Evolutionary conservation across 805 yeast genomes (phyloP).

Genomic region (Myxozyma nipponensis): DNA sequence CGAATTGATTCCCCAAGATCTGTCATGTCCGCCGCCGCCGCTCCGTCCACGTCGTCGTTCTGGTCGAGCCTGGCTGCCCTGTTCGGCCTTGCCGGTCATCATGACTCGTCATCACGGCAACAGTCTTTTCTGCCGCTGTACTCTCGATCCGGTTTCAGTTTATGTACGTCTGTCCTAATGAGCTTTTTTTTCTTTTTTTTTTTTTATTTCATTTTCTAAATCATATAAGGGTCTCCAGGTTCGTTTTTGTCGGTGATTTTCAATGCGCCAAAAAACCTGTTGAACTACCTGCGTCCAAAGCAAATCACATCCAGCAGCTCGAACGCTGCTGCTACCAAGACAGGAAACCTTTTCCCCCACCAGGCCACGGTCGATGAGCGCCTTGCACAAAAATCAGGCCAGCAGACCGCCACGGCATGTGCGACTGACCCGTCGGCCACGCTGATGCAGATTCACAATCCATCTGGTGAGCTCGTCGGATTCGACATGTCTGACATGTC

Average conservation of each 20-base stretch:
- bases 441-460: constrained; percentile 21
- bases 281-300: neutral
- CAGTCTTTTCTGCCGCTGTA: no score
- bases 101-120: no score
- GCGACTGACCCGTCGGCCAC: constrained; percentile 23
- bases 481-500: constrained; percentile 20
- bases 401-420: constrained; percentile 21
- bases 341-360: constrained; percentile 16
- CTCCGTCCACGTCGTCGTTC: no score
- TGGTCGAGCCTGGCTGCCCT: no score
- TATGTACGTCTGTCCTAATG: no score
- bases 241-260: neutral
- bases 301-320: no score
- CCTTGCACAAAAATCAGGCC: constrained; percentile 9
- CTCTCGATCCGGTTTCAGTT: no score
- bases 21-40: no score
- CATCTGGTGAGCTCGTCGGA: constrained; percentile 26
- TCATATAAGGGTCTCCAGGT: neutral
- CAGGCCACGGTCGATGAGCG: constrained; percentile 23
- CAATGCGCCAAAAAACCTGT: neutral
- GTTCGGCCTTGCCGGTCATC: no score
- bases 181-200: no score
- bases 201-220: no score
- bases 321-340: neutral
- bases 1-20: no score